Evolutionary conservation across 768 basidiomycete species (phyloP).

Genomic region (Collybia sordida): DNA sequence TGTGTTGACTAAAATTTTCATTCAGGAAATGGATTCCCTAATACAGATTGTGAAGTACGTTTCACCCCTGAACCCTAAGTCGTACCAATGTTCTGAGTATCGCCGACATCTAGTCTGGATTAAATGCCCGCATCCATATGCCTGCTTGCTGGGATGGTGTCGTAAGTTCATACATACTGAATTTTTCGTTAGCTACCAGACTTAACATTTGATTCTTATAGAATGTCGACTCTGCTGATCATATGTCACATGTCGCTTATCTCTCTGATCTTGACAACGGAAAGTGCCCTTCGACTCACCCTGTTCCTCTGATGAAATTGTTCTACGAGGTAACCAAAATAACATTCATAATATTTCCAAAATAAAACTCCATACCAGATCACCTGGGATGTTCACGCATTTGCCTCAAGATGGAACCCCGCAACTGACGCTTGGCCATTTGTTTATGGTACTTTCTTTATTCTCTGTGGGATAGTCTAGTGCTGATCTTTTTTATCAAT

Average conservation of each 20-base stretch:
- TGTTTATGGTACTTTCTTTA: conserved; percentile 23
- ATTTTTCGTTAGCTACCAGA: not conserved
- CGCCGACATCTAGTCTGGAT: conserved; percentile 17
- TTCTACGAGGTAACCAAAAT: conserved; percentile 27
- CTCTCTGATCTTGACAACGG: conserved; percentile 37
- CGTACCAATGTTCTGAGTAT: not conserved
- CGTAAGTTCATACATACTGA: conserved; percentile 19
- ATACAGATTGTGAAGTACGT: conserved; percentile 38
- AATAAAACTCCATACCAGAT: conserved; percentile 16
- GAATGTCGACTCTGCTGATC: conserved; percentile 40
- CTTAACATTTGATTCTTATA: conserved; percentile 5
- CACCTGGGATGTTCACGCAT: conserved; percentile 36
- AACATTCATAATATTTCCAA: too few species aligned
- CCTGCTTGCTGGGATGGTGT: conserved; percentile 42
- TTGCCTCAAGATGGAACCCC: conserved; percentile 34
- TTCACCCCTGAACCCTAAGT: not conserved
- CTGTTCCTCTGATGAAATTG: conserved; percentile 36
- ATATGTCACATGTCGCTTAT: conserved; percentile 33
- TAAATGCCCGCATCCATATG: conserved; percentile 42
- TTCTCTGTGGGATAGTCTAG: not conserved
- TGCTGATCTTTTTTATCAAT: too few species aligned
- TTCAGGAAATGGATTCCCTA: conserved; percentile 37
- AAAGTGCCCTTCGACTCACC: conserved; percentile 33
- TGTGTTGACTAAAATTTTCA: too few species aligned
- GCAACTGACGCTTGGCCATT: conserved; percentile 37